phyloP scores from a whole-genome alignment of 805 yeast genomes.

The Wickerhamiella bombiphila region DNA sequence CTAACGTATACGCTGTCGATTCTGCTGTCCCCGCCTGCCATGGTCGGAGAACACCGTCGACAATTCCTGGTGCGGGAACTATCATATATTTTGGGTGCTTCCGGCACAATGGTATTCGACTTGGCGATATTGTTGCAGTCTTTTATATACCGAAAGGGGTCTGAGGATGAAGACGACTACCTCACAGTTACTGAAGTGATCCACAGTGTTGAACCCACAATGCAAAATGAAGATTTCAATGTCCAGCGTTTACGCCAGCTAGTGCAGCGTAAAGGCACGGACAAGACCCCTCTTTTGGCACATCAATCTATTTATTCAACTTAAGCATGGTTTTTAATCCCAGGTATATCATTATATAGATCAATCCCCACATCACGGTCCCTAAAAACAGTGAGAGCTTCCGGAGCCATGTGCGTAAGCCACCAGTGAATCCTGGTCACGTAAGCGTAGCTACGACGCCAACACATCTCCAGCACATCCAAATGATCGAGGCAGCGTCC shows the following conservation, averaged over 20 bases:
- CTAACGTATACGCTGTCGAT: constrained; percentile 63
- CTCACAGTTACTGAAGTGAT: neutral
- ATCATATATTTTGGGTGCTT: constrained; percentile 72
- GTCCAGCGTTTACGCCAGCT: constrained; percentile 1
- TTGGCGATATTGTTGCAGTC: constrained; percentile 29
- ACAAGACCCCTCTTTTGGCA: constrained; percentile 5
- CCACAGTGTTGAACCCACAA: neutral
- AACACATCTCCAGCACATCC: too few relatives aligned
- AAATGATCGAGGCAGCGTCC: constrained; percentile 58
- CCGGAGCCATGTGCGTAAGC: too few relatives aligned
- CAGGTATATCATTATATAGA: too few relatives aligned
- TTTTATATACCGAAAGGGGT: constrained; percentile 7
- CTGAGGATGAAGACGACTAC: neutral
- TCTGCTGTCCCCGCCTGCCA: constrained; percentile 36
- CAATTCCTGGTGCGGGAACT: constrained; percentile 51
- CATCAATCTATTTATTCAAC: constrained; percentile 6
- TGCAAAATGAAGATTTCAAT: neutral
- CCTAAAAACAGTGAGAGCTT: too few relatives aligned
- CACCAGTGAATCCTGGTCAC: too few relatives aligned
- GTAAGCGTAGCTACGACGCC: too few relatives aligned
- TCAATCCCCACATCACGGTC: too few relatives aligned
- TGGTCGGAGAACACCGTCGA: constrained; percentile 26
- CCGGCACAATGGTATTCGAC: constrained; percentile 76
- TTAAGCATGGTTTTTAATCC: too few relatives aligned
- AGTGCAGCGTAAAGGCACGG: constrained; percentile 3